Conservation (phyloP, 768 basidiomycete genomes). For the Macrolepiota albuminosa region DNA sequence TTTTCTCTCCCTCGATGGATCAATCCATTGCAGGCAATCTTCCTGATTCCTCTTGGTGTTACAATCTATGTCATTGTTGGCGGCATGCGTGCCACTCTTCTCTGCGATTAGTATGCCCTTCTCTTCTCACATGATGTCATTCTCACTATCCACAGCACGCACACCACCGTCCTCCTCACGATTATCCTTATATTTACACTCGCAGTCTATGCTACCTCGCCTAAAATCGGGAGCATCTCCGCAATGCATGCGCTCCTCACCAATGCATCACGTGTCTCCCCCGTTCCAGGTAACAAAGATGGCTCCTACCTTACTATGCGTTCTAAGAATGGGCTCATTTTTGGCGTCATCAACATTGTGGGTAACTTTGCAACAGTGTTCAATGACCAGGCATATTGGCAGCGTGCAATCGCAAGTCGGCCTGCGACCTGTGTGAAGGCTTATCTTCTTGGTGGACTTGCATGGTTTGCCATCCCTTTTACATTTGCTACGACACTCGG, state of each 20-base stretch:
- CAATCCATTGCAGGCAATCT: conserved; percentile 55
- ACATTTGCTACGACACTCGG: conserved; percentile 85
- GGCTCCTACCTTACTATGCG: conserved; percentile 85
- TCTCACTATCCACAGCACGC: conserved; percentile 51
- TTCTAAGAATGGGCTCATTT: conserved; percentile 70
- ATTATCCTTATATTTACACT: conserved; percentile 77
- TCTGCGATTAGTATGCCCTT: conserved; percentile 74
- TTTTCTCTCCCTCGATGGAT: background rate
- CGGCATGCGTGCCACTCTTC: conserved; percentile 80
- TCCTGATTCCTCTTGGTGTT: conserved; percentile 85
- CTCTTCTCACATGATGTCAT: background rate
- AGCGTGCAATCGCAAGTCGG: conserved; percentile 83
- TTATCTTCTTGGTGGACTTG: conserved; percentile 82
- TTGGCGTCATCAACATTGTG: conserved; percentile 86
- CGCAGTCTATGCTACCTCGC: conserved; percentile 76
- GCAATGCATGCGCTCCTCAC: conserved; percentile 79
- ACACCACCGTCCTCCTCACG: conserved; percentile 81
- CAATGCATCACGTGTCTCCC: conserved; percentile 43
- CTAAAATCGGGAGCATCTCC: conserved; percentile 72
- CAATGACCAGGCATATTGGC: conserved; percentile 81
- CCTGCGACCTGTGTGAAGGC: conserved; percentile 88
- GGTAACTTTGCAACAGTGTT: conserved; percentile 71
- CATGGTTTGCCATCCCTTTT: conserved; percentile 90
- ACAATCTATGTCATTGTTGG: conserved; percentile 88
- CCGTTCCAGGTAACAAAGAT: conserved; percentile 76